Base-by-base conservation (phyloP, 2,329 filamentous ascomycete genomes). In the Proliferodiscus dingleyae region DNA sequence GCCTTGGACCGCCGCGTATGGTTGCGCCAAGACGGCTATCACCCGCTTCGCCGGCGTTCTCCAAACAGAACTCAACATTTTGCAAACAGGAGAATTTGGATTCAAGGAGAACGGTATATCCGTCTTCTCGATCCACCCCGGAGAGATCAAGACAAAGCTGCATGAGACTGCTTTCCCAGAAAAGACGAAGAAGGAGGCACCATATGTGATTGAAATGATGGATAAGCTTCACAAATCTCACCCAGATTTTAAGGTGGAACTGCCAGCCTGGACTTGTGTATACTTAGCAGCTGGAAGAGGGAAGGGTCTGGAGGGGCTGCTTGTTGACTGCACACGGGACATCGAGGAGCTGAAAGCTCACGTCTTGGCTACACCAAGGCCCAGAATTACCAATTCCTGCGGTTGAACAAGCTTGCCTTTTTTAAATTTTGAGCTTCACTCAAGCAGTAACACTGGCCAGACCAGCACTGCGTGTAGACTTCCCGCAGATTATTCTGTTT, bases 211-310 rank as follows among this genome's bases (percentile, higher is more conserved):
- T 23, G 49, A 54, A 21, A 46, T 48, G 33, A 54, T 54, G 52
- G 42, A 43, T 6, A 54, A 43, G 24, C 40, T 54, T 33, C 38
- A 42, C 4, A 45, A 46, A 29, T 39, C 36, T 13, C 46, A 52
- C 21, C 52, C 52, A 2, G 43, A 52, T 24, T 54, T 50, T 22
- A 48, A 49, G 33, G 43, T 41, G 11, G 52, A 50, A 21, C 29
- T 49, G 24, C 46, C 52, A 13, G 52, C 52, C 24, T 54, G 52
- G 52, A 54, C 52, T 24, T 54, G 52, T 42, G 50, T 54, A 10
- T 54, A 52, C 45, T 45, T 54, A 33, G 50, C 52, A n/a, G 36
- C 50, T 23, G 52, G 50, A 6, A 52, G 45, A 22, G 52, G 52
- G 7, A 36, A 8, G 9, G 43, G 42, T 2, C 28, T 53, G 2